Percentiles rank a stretch among this genome's conserved stretches.
phyloP scores from a whole-genome alignment of 139 green algal genomes.

The Diplosphaera chodatii region DNA sequence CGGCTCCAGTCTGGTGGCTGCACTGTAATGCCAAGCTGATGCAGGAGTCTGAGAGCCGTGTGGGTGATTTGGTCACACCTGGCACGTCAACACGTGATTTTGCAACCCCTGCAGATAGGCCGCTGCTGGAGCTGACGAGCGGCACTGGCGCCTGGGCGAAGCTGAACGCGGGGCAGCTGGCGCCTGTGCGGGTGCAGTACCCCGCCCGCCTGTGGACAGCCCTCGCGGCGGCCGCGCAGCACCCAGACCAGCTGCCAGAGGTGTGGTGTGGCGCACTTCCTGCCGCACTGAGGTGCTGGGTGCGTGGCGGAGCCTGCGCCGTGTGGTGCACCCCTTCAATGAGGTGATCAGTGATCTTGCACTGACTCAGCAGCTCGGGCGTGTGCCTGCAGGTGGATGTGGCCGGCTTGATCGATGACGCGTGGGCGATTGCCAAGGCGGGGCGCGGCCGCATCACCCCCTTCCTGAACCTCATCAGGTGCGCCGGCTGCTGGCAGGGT shows the following conservation, averaged over 20 bases:
- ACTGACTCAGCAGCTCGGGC: too few relatives aligned
- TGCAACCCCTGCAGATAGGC: constrained; percentile 1
- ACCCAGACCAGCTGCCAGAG: not conserved
- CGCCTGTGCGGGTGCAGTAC: constrained; percentile 60
- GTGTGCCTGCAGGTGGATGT: constrained; percentile 29
- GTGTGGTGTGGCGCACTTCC: too few relatives aligned
- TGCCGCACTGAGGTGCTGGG: too few relatives aligned
- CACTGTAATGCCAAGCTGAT: too few relatives aligned
- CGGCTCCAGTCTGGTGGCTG: too few relatives aligned
- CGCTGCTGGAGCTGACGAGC: not conserved
- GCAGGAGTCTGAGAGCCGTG: too few relatives aligned
- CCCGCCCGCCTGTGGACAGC: constrained; percentile 29
- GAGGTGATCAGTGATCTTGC: too few relatives aligned
- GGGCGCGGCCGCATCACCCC: constrained; percentile 16
- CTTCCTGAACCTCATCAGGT: constrained; percentile 44
- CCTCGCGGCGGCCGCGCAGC: constrained; percentile 25
- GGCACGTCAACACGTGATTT: too few relatives aligned
- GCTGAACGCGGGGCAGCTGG: constrained; percentile 58
- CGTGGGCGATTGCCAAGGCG: constrained; percentile 36
- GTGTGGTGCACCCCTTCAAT: too few relatives aligned
- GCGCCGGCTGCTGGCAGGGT: not conserved
- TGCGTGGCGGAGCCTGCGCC: too few relatives aligned
- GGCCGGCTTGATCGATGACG: constrained; percentile 55
- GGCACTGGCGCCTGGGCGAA: constrained; percentile 44
- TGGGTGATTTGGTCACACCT: too few relatives aligned